Conservation (phyloP, 257 asterid genomes). For the Dorcoceras hygrometricum region DNA sequence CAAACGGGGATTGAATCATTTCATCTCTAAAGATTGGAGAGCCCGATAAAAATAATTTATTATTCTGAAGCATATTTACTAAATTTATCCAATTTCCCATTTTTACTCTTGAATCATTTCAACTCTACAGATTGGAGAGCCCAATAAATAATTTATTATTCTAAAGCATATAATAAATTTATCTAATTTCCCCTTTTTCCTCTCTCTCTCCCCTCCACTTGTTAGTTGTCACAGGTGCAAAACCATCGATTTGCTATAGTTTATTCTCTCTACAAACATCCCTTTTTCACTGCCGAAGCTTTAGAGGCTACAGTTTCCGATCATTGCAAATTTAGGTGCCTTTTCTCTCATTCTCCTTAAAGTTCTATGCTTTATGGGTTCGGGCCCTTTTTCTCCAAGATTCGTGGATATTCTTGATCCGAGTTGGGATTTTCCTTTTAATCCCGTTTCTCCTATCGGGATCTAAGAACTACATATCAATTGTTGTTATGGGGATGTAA, state of each 20-base stretch:
- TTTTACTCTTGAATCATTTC: no score
- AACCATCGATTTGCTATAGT: background rate
- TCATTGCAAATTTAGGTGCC: constrained; percentile 39
- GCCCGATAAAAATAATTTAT: no score
- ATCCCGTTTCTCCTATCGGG: constrained; percentile 27
- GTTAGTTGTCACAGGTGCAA: background rate
- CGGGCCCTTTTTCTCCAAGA: constrained; percentile 15
- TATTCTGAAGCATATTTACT: no score
- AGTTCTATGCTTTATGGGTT: constrained; percentile 15
- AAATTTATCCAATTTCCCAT: no score
- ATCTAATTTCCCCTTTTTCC: background rate
- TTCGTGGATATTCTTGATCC: constrained; percentile 22
- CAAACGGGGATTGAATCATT: no score
- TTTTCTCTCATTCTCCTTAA: constrained; percentile 14
- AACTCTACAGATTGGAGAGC: background rate
- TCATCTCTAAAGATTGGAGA: background rate
- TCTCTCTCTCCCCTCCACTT: background rate
- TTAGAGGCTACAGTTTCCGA: constrained; percentile 19
- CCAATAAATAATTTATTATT: no score
- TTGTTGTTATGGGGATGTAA: constrained; percentile 18
- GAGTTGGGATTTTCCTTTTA: constrained; percentile 19
- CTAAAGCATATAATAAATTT: no score
- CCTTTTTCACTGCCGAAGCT: constrained; percentile 17
- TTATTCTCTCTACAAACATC: background rate
- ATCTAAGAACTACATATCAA: constrained; percentile 25